Base-by-base conservation (phyloP, 306 rosid species). In the Prunus salicina region DNA sequence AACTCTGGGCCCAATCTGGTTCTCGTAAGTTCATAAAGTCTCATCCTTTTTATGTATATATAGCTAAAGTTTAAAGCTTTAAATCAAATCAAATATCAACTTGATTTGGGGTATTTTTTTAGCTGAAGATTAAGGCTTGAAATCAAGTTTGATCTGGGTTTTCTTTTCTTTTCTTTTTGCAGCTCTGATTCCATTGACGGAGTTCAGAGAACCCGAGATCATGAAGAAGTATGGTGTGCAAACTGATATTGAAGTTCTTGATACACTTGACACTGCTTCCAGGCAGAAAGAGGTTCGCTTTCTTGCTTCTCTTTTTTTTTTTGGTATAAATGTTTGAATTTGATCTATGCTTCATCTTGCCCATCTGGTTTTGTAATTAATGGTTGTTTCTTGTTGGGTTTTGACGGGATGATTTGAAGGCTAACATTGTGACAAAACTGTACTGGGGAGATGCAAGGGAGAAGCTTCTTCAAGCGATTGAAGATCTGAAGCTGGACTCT, bases 401-500 rank as follows among this genome's bases (percentile, higher is more conserved):
- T 64, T 34, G 38, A 43, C 68, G 76, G 41, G 50, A 70, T 81
- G 12, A 64, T 30, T 25, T 15, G 2, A 60, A 93, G 98, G 84
- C 85, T 50, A 76, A 12, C 6, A 18, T 92, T 68, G 71, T 94
- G 63, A 64, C 96, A 24, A 94, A 94, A 81, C 51, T 94, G 51
- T 90, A 90, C 64, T 92, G 98, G 96, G 98, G 98, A 27, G 98
- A 94, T 83, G 91, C 97, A 28, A 90, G 98, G 76, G 96, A 94
- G 91, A 94, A 90, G 81, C 85, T 94, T 12, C 69, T 94, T 64
- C 84, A 92, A 13, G 86, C 97, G 3, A 64, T 88, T 74, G 96
- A 90, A 80, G 97, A 89, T 45, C 89, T 94, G 76, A 90, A 94
- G 78, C 79, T 94, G 80, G 92, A 94, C 57, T 79, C 92, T 72